phyloP scores from a whole-genome alignment of 2,329 filamentous ascomycete species.

The Chrysoporthe deuterocubensis region DNA sequence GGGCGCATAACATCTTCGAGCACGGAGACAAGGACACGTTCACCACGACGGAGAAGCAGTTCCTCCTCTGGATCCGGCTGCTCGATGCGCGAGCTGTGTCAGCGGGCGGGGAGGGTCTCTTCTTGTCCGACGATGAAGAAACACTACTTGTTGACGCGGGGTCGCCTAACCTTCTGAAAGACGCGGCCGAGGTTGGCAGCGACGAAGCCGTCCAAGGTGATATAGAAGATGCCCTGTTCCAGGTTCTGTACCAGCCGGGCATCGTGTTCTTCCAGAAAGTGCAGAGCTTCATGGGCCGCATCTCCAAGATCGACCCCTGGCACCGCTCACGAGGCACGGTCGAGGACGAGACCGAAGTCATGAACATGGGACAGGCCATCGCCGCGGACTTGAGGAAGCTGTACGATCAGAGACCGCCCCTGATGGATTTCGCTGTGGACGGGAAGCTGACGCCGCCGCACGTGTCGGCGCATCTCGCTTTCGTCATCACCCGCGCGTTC shows the following conservation, averaged over 20 bases:
- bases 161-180: conserved; percentile 43
- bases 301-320: conserved; percentile 61
- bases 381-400: conserved; percentile 53
- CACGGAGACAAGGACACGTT: conserved; percentile 44
- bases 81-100: conserved; percentile 60
- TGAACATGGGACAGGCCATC: conserved; percentile 57
- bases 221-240: conserved; percentile 56
- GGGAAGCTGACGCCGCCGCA: conserved; percentile 54
- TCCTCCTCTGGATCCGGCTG: conserved; percentile 59
- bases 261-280: conserved; percentile 62
- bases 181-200: conserved; percentile 32
- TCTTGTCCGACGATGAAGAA: conserved; percentile 54
- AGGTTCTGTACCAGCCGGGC: conserved; percentile 58
- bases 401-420: conserved; percentile 53
- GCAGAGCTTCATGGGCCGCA: conserved; percentile 60
- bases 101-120: conserved; percentile 59
- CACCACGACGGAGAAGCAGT: conserved; percentile 47
- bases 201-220: conserved; percentile 38
- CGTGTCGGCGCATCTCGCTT: conserved; percentile 52
- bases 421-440: conserved; percentile 61
- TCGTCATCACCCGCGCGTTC: conserved; percentile 56
- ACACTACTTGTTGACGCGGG: conserved; percentile 49
- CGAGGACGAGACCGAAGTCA: conserved; percentile 61
- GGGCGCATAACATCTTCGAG: conserved; percentile 53
- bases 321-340: conserved; percentile 60